A percentile compares a stretch with the other conserved stretches of the same genome.
phyloP scores from a whole-genome alignment of 2,329 filamentous ascomycete genomes.

The Aspergillus nomiae region DNA sequence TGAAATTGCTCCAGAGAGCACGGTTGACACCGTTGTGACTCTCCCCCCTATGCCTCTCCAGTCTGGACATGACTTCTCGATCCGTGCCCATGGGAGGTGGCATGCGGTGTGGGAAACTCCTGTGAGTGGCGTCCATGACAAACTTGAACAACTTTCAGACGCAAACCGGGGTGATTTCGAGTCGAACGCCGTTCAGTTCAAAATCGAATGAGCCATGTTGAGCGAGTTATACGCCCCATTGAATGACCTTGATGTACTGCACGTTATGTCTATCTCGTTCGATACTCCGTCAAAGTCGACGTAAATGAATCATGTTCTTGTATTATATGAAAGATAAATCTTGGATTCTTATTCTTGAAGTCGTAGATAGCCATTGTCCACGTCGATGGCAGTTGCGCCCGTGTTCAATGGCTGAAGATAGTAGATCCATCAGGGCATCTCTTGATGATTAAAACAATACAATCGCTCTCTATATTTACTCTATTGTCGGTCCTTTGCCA shows the following conservation, averaged over 20 bases:
- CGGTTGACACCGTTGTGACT: slow-evolving; percentile 25
- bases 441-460: neutral
- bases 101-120: slow-evolving; percentile 35
- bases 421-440: neutral
- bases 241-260: neutral
- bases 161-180: neutral
- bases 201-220: neutral
- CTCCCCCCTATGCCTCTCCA: slow-evolving; percentile 30
- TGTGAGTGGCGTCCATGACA: neutral
- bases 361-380: neutral
- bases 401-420: too few species aligned
- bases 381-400: neutral
- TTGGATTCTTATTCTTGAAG: neutral
- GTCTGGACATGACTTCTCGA: slow-evolving; percentile 34
- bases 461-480: neutral
- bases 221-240: neutral
- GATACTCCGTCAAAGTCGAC: neutral
- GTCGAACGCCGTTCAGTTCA: neutral
- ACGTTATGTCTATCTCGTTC: neutral
- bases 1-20: slow-evolving; percentile 30
- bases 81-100: slow-evolving; percentile 39
- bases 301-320: neutral
- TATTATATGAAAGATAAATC: neutral
- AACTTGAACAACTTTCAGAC: slow-evolving; percentile 2
- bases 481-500: neutral